A percentile compares a stretch with the other conserved stretches of the same genome.
Evolutionary conservation across 2,329 filamentous ascomycete species (phyloP).

Genomic region (Rutstroemia sp.): DNA sequence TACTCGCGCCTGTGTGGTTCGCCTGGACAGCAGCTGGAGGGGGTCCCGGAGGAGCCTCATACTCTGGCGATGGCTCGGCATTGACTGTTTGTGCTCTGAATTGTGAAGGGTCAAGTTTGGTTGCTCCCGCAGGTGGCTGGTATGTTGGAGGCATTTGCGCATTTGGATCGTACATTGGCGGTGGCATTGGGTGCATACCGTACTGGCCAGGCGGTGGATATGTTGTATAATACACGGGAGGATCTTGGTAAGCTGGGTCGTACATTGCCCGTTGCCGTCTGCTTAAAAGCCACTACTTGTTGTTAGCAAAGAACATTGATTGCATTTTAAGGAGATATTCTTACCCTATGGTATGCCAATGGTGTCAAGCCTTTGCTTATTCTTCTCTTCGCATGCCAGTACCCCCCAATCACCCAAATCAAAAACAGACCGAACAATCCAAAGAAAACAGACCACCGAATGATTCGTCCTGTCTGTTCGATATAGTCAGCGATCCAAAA

Average conservation of each 20-base stretch:
- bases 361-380: conserved; percentile 59
- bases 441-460: conserved; percentile 67
- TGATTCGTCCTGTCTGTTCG: conserved; percentile 29
- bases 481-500: conserved; percentile 20
- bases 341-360: conserved; percentile 62
- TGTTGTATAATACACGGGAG: conserved; percentile 33
- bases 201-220: conserved; percentile 33
- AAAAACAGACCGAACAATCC: conserved; percentile 50
- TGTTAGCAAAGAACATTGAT: conserved; percentile 12
- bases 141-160: conserved; percentile 46
- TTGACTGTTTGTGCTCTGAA: conserved; percentile 27
- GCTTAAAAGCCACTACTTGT: conserved; percentile 26
- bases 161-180: conserved; percentile 49
- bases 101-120: conserved; percentile 49
- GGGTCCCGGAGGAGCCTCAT: conserved; percentile 42
- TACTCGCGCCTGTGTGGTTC: conserved; percentile 29
- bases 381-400: conserved; percentile 60
- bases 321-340: conserved; percentile 19
- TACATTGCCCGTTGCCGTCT: conserved; percentile 24
- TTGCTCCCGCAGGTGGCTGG: conserved; percentile 40
- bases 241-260: conserved; percentile 40
- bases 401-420: conserved; percentile 58
- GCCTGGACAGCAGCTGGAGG: conserved; percentile 33
- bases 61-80: conserved; percentile 29
- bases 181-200: conserved; percentile 46